Evolutionary conservation across 2,329 filamentous ascomycete species (phyloP), one percentile per base, ranked within the genome.

Genomic region (Didymella glomerata): DNA sequence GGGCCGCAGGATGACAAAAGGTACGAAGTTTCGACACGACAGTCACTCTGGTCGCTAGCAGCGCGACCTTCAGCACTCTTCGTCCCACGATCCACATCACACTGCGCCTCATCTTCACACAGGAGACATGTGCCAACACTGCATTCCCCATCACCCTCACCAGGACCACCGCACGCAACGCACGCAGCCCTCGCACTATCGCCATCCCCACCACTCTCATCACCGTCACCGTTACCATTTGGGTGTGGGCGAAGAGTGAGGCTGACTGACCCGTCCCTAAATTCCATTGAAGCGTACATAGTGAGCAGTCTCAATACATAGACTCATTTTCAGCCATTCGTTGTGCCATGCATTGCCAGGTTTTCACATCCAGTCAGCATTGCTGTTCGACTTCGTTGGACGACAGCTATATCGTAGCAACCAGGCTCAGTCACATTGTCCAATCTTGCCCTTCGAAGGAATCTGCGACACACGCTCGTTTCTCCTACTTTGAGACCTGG

Each of bases 1-100:
- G 7, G 61, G 63, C 22, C 55, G 28, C 3, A 51, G 58, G 25
- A 27, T 66, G 34, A 22, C 48, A 8, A 48, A 58, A 22, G 48
- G 61, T 1, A 57, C 40, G 1, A 41, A 36, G 45, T 48, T 63
- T 2, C 25, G 52, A 10, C 20, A 16, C 6, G 52, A 48, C 16
- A 42, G 44, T 7, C 42, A 40, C 3, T 30, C 28, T 2, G 18
- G 36, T 14, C 16, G 45, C 36, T 48, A 42, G 45, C 28, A 54
- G 45, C 25, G 16, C 4, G 18, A 20, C 18, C 11, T 18, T 25
- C 20, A 25, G 3, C 40, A 42, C 3, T 4, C 20, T 16, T 10
- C n/a, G 4, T 11, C 36, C 4, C n/a, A 11, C 5, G 9, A 11
- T 40, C 36, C 10, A 9, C n/a, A 20, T 11, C 9, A 20, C 3